These are phyloP conservation scores for Pythium insidiosum DNA, from an alignment of 352 stramenopile genomes.

Conservation along the genomic window DNA sequence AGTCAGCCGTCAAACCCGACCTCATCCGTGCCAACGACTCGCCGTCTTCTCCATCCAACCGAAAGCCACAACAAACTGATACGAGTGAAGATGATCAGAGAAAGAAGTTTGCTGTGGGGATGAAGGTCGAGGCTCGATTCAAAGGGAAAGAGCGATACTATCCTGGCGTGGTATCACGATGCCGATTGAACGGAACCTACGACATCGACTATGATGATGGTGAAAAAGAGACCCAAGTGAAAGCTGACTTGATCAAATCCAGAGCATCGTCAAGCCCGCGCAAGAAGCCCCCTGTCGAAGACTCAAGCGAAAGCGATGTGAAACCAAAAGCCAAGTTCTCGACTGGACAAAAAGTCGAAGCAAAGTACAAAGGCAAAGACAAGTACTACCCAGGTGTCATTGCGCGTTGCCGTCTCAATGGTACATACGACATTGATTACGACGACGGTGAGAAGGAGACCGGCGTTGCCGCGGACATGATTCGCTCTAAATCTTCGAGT, in stretches of 20 bases:
- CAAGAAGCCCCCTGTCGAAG: slow-evolving; percentile 5
- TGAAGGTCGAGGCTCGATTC: slow-evolving; percentile 22
- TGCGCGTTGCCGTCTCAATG: slow-evolving; percentile 32
- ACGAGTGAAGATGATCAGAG: slow-evolving; percentile 6
- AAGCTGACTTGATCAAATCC: slow-evolving; percentile 11
- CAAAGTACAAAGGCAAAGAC: slow-evolving; percentile 35
- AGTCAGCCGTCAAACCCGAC: slow-evolving; percentile 22
- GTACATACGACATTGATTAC: slow-evolving; percentile 66
- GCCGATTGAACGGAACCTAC: slow-evolving; percentile 29
- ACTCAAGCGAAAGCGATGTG: slow-evolving; percentile 11
- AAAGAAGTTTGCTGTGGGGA: slow-evolving; percentile 16
- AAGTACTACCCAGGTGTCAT: slow-evolving; percentile 49
- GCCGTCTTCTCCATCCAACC: slow-evolving; percentile 56
- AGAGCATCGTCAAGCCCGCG: slow-evolving; percentile 3
- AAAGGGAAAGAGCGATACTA: slow-evolving; percentile 26
- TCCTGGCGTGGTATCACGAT: slow-evolving; percentile 25
- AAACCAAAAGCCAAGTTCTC: slow-evolving; percentile 17
- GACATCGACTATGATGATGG: slow-evolving; percentile 54
- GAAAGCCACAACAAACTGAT: slow-evolving; percentile 32
- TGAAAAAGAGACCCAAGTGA: slow-evolving; percentile 20
- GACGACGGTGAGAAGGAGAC: slow-evolving; percentile 58
- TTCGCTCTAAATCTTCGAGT: slow-evolving; percentile 22
- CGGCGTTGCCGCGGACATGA: slow-evolving; percentile 22
- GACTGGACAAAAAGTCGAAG: slow-evolving; percentile 33
- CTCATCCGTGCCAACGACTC: slow-evolving; percentile 18